Evolutionary conservation across 1,139 yeast species (phyloP).

Genomic region (Debaryomycetaceae sp.): DNA sequence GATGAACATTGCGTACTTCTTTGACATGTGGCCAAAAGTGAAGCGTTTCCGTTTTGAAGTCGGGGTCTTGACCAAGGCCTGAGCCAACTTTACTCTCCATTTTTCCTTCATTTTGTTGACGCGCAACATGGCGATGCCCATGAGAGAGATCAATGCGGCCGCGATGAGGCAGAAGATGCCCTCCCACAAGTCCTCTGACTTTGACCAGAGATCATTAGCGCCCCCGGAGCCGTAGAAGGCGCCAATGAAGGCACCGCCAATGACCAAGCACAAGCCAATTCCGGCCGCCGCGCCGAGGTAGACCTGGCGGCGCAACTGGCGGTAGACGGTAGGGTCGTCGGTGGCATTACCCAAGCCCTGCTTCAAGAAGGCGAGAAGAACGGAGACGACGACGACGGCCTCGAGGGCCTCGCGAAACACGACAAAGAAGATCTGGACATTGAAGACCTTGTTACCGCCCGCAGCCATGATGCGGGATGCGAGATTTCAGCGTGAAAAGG

Average conservation of each 20-base stretch:
- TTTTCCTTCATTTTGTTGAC: conserved; percentile 32
- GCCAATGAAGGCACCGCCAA: conserved; percentile 15
- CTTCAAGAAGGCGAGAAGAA: conserved; percentile 77
- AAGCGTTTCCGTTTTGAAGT: conserved; percentile 7
- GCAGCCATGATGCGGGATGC: too few species aligned
- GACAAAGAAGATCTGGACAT: conserved; percentile 64
- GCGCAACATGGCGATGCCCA: conserved; percentile 20
- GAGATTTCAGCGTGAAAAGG: too few species aligned
- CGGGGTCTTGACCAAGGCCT: conserved; percentile 17
- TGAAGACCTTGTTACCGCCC: conserved; percentile 27
- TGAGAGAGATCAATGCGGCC: conserved; percentile 14
- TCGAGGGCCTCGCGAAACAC: conserved; percentile 86
- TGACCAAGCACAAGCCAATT: conserved; percentile 11
- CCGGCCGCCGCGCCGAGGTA: conserved; percentile 17
- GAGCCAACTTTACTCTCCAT: conserved; percentile 39
- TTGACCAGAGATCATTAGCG: conserved; percentile 10
- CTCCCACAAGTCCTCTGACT: conserved; percentile 19
- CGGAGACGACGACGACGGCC: conserved; percentile 83
- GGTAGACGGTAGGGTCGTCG: conserved; percentile 44
- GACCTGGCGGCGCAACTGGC: conserved; percentile 33
- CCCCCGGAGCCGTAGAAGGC: conserved; percentile 13
- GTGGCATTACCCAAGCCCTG: conserved; percentile 59
- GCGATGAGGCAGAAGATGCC: conserved; percentile 17
- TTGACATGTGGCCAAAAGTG: conserved; percentile 14
- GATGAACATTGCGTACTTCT: conserved; percentile 27